Conservation (phyloP, 352 stramenopile species). For the Blastocystis sp. region DNA sequence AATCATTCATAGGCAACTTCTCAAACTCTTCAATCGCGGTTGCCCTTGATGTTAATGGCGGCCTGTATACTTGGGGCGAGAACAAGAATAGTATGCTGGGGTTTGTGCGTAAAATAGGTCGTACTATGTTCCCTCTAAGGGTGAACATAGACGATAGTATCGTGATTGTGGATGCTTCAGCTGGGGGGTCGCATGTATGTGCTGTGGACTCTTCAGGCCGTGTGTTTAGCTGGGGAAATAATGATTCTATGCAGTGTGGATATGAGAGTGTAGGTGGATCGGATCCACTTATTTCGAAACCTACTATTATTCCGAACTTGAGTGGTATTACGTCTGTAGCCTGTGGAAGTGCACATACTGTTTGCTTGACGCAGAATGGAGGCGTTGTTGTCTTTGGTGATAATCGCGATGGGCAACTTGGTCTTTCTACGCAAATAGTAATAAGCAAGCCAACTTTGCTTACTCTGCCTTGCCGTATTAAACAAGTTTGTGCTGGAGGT, state of each 20-base stretch:
- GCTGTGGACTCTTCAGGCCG: neutral
- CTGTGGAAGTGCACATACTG: neutral
- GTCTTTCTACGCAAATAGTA: neutral
- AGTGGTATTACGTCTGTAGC: neutral
- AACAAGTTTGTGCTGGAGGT: neutral
- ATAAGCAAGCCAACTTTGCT: neutral
- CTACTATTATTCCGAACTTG: neutral
- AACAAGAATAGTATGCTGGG: neutral
- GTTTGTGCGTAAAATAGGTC: neutral
- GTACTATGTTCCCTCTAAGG: no score
- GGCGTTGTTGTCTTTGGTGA: neutral
- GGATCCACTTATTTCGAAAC: neutral
- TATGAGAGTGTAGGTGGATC: neutral
- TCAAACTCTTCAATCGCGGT: neutral
- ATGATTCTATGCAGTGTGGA: neutral
- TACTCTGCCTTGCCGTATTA: neutral
- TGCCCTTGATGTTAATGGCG: neutral
- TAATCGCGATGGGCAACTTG: neutral
- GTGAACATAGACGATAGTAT: no score
- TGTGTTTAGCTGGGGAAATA: constrained; percentile 4
- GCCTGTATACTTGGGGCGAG: neutral
- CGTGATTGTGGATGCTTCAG: neutral
- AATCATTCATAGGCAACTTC: neutral
- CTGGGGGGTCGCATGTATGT: neutral
- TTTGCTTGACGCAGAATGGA: neutral